Evolutionary conservation across 2,329 filamentous ascomycete genomes (phyloP).

Genomic region (Fusarium algeriense): DNA sequence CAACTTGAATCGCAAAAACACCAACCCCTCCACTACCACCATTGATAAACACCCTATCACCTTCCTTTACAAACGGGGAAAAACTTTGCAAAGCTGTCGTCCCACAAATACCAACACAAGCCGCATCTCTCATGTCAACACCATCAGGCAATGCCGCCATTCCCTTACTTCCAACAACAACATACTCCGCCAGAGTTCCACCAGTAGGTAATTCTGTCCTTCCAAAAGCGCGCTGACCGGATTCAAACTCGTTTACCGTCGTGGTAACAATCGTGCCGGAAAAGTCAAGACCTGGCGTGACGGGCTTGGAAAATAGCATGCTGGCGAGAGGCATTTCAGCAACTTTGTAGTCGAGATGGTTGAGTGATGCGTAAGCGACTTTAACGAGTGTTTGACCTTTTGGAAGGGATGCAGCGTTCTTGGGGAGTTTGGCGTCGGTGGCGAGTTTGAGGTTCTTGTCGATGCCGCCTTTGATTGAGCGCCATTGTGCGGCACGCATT

Average conservation of each 20-base stretch:
- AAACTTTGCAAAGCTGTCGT: conserved; percentile 24
- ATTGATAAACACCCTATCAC: conserved; percentile 20
- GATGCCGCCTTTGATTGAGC: conserved; percentile 31
- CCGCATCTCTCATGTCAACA: conserved; percentile 19
- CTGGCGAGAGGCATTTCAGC: conserved; percentile 32
- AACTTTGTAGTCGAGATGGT: conserved; percentile 40
- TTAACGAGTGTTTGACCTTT: conserved; percentile 28
- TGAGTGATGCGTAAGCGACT: conserved; percentile 38
- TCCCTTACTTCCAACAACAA: conserved; percentile 18
- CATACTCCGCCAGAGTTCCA: conserved; percentile 36
- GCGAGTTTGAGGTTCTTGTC: conserved; percentile 25
- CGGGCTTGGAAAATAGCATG: conserved; percentile 20
- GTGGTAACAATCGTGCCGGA: conserved; percentile 30
- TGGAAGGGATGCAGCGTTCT: neutral
- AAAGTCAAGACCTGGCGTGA: conserved; percentile 36
- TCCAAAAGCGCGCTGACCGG: conserved; percentile 25
- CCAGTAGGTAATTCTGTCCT: conserved; percentile 18
- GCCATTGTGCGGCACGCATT: conserved; percentile 39
- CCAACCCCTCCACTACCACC: conserved; percentile 38
- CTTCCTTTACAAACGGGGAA: neutral
- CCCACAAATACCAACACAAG: conserved; percentile 33
- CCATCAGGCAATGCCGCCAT: neutral
- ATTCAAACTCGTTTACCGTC: neutral
- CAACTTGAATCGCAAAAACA: conserved; percentile 32
- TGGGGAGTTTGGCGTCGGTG: conserved; percentile 20